Base-by-base conservation (phyloP, 2,329 filamentous ascomycete species). In the Pseudocercospora crystallina region DNA sequence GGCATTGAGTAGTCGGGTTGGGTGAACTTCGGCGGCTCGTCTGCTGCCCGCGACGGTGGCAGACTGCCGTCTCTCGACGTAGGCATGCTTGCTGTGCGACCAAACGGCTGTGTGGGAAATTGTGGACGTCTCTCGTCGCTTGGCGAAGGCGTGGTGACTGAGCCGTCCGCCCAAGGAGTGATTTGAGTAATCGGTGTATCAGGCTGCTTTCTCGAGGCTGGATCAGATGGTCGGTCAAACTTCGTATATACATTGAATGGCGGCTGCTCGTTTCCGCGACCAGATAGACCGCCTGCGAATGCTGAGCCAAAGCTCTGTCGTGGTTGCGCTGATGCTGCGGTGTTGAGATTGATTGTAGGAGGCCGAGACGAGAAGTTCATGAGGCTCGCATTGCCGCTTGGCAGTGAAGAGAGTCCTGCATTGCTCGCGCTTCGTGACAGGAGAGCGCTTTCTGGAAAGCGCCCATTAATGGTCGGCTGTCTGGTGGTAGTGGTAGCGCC, bases 31-130 rank as follows among this genome's bases (percentile, higher is more conserved):
- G 67, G 56, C 17, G 67, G 66, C 39, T 76, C 70, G 12, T 70
- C 70, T 9, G 73, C 70, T 48, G 81, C 77, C 41, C 79, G 75
- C 32, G 82, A 82, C 2, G 81, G 75, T 38, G 82, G 80, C 40
- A 81, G 69, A 64, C 76, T 82, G 36, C 73, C 69, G 51, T 82
- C 81, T 53, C 80, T 74, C n/a, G 80, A 77, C 3, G 72, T 65
- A 13, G 73, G 69, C 41, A 71, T 71, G 41, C 76, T 76, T 1
- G 67, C 67, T 12, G 72, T 63, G 31, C 65, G 69, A 54, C 76
- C 73, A 61, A 76, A 80, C 7, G 20, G 20, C 8, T 74, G 70
- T 4, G 70, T 69, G 35, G 67, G 66, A 41, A 68, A 65, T 15
- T 69, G 62, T 44, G 72, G 68, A 26, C 69, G 65, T 31, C 72